Evolutionary conservation across 768 basidiomycete genomes (phyloP).

Genomic region (Tubosaeta sp.): DNA sequence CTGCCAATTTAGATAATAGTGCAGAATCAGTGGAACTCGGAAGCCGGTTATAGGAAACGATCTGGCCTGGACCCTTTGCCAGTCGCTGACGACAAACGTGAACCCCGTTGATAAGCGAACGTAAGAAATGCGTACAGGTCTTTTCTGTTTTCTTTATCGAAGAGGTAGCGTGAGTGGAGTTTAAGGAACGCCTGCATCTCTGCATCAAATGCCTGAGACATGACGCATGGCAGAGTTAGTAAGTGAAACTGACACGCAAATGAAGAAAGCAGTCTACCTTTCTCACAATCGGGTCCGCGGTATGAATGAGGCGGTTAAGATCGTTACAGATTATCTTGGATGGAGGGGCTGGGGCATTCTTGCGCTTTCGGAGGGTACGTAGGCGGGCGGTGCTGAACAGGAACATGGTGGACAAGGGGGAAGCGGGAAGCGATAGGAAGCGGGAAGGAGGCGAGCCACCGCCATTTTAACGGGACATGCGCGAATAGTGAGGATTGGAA

Average conservation of each 20-base stretch:
- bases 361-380: conserved; percentile 39
- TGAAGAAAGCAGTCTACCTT: conserved; percentile 41
- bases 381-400: conserved; percentile 33
- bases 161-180: conserved; percentile 91
- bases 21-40: conserved; percentile 52
- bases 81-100: conserved; percentile 51
- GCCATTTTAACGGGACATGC: conserved; percentile 25
- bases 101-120: conserved; percentile 6
- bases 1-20: conserved; percentile 87
- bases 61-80: conserved; percentile 90
- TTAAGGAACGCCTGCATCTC: conserved; percentile 98
- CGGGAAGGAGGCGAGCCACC: conserved; percentile 16
- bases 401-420: conserved; percentile 14
- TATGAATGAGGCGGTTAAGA: conserved; percentile 60
- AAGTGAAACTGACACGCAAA: conserved; percentile 31
- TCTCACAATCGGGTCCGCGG: conserved; percentile 49
- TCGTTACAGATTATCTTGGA: conserved; percentile 63
- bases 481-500: conserved; percentile 11
- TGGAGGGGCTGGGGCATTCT: conserved; percentile 31
- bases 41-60: conserved; percentile 76
- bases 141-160: conserved; percentile 79
- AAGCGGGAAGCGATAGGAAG: conserved; percentile 27
- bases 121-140: conserved; percentile 62
- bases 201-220: conserved; percentile 61
- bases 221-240: conserved; percentile 23